A percentile compares a stretch with the other conserved stretches of the same genome.
Evolutionary conservation across 75 land plant species (phyloP).

Genomic region (Picea glauca): DNA sequence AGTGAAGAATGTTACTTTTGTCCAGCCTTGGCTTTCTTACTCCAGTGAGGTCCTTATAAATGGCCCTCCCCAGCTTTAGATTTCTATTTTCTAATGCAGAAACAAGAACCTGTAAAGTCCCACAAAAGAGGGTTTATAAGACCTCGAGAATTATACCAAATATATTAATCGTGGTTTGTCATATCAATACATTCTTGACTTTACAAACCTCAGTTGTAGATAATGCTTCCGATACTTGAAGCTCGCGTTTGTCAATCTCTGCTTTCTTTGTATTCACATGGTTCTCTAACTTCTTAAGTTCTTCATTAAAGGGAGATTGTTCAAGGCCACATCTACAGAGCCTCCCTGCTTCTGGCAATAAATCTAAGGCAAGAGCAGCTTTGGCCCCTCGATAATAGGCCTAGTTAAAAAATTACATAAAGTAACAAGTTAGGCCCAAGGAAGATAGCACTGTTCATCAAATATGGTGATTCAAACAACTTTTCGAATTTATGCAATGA

Average conservation of each 20-base stretch:
- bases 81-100: constrained; percentile 60
- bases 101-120: constrained; percentile 45
- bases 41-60: constrained; percentile 72
- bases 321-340: constrained; percentile 58
- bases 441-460: background rate
- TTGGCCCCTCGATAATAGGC: constrained; percentile 92
- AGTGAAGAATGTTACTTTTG: constrained; percentile 73
- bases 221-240: constrained; percentile 37
- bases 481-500: background rate
- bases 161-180: background rate
- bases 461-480: background rate
- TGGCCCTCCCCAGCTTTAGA: constrained; percentile 60
- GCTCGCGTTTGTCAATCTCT: constrained; percentile 39
- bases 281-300: constrained; percentile 52
- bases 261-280: constrained; percentile 29
- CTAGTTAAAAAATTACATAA: constrained; percentile 22
- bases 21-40: constrained; percentile 76
- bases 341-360: constrained; percentile 57
- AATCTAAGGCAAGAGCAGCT: constrained; percentile 67
- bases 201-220: constrained; percentile 57
- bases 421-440: background rate
- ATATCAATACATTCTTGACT: background rate
- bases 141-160: background rate
- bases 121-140: background rate
- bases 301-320: constrained; percentile 50